A percentile compares a stretch with the other conserved stretches of the same genome.
These are phyloP conservation scores for Spathaspora jeffriesii DNA, from an alignment of 1,139 yeast species.

Conservation along the genomic window DNA sequence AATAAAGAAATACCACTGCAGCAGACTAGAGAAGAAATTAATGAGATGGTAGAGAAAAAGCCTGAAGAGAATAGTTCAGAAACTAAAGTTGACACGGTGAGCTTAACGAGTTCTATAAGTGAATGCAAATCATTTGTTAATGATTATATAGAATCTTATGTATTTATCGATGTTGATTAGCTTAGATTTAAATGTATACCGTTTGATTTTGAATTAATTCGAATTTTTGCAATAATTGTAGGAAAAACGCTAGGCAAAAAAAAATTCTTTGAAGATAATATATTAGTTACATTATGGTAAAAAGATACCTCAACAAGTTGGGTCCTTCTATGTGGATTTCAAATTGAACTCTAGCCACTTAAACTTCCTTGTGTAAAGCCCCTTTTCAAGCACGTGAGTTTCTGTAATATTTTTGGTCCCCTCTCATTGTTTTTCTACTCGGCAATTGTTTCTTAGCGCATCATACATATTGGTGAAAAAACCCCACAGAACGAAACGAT, in stretches of 20 bases:
- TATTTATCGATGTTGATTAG: conserved; percentile 3
- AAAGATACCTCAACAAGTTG: background rate
- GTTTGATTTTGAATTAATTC: background rate
- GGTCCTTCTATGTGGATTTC: background rate
- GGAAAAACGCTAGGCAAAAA: background rate
- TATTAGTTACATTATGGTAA: background rate
- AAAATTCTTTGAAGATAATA: too few relatives aligned
- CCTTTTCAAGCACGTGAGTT: background rate
- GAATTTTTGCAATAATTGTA: background rate
- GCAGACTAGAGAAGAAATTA: background rate
- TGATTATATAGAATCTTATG: background rate
- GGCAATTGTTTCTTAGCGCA: background rate
- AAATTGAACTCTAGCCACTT: background rate
- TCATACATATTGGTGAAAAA: background rate
- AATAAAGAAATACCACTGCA: background rate
- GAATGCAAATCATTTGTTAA: background rate
- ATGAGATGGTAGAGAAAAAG: background rate
- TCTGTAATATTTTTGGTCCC: background rate
- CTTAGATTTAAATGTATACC: background rate
- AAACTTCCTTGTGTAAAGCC: background rate
- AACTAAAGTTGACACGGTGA: background rate
- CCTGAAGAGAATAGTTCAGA: background rate
- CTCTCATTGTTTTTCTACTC: background rate
- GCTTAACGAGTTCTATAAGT: background rate
- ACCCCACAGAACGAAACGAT: conserved; percentile 1